These are phyloP conservation scores for Neofusicoccum sp. DNA, from an alignment of 2,329 filamentous ascomycete genomes.

Conservation along the genomic window DNA sequence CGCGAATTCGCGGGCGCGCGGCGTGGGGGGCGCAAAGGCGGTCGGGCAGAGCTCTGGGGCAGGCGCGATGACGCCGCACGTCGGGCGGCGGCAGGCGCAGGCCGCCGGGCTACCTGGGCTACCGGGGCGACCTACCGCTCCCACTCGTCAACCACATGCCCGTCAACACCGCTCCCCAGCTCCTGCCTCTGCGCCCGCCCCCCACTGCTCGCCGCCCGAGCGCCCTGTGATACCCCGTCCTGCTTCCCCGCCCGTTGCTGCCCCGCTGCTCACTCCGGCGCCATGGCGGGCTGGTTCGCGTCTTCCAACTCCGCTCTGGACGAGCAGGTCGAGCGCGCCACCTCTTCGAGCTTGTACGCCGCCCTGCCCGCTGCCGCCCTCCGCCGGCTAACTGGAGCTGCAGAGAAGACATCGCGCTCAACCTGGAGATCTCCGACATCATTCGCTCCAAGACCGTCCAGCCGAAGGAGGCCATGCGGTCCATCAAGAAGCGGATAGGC, in stretches of 20 bases:
- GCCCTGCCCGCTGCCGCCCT: neutral
- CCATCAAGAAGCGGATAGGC: constrained; percentile 88
- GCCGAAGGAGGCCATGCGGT: constrained; percentile 97
- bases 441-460: constrained; percentile 97
- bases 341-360: constrained; percentile 85
- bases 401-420: constrained; percentile 94
- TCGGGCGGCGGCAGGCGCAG: neutral
- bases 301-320: constrained; percentile 89
- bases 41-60: neutral
- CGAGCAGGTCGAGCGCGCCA: constrained; percentile 95
- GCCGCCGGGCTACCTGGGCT: neutral
- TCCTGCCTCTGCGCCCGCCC: neutral
- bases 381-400: constrained; percentile 19
- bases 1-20: neutral
- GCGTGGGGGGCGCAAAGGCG: constrained; percentile 1
- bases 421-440: constrained; percentile 96
- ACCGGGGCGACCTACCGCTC: neutral
- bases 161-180: constrained; percentile 11
- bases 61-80: constrained; percentile 12
- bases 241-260: neutral
- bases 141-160: constrained; percentile 5
- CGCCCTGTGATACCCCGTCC: neutral
- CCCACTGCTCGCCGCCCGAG: neutral
- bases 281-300: constrained; percentile 96
- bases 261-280: constrained; percentile 22